Evolutionary conservation across 2,329 filamentous ascomycete species (phyloP), one percentile per base, ranked within the genome.

Genomic region (Phialocephala subalpina): DNA sequence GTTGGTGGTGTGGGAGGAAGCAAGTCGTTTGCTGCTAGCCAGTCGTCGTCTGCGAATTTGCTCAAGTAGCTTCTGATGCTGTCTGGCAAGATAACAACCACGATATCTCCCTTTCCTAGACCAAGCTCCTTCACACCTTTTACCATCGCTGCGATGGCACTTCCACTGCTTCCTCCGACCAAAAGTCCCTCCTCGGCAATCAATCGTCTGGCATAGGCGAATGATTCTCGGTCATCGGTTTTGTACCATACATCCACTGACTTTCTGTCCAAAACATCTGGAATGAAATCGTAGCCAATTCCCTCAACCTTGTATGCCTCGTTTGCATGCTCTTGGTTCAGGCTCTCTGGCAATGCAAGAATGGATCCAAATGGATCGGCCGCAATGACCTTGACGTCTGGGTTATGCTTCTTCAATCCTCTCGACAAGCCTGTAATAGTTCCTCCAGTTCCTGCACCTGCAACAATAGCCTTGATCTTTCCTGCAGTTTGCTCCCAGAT

Each of bases 31-130:
- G 96, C 96, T 14, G 94, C 94, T 63, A 99, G 90, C 97, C 96
- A 99, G 83, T 98, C 96, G 77, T 99, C 97, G 78, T 99, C 96
- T 71, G 94, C 94, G 78, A 99, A 99, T 87, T 99, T 99, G 82
- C 92, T 95, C 29, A 99, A 88, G 79, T 99, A 99, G 80, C 93
- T 97, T 76, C 96, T 88, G 77, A 99, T 98, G 82, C 94, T 97
- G 79, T 99, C 96, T 0, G 96, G 97, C 20, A 97, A 84, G 61
- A 99, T 83, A 33, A 97, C 94, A 33, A 99, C 96, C 0, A 98
- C 88, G 1, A 94, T 88, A 76, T 99, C 94, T 64, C 92, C 92
- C 77, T 94, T 92, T 69, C 87, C 87, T 70, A 97, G 86, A n/a
- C 86, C 83, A 62, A 92, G 82, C 57, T 97, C 94, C 78, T 91